Conservation (phyloP, 169 alveolate species). For the Eimeria acervulina region DNA sequence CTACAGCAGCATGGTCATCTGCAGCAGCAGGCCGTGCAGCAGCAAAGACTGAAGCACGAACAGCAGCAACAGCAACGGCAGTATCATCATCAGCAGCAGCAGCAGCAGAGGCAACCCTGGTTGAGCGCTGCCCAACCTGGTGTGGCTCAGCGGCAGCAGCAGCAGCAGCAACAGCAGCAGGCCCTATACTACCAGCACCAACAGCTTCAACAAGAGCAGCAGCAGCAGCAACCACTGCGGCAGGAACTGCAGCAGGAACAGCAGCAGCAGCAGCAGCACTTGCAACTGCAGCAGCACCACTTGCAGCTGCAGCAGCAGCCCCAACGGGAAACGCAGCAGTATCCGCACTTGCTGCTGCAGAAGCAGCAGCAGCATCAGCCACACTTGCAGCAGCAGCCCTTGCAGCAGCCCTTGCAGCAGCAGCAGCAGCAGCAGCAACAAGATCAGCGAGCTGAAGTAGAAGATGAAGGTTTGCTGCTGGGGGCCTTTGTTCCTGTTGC, state of each 20-base stretch:
- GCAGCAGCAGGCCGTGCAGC: neutral
- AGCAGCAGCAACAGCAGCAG: neutral
- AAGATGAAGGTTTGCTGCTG: neutral
- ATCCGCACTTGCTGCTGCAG: neutral
- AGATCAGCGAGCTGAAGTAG: neutral
- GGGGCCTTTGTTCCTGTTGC: constrained; percentile 26
- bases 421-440: constrained; percentile 22
- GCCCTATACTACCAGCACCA: neutral
- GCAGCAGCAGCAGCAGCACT: neutral
- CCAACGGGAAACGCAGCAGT: constrained; percentile 21
- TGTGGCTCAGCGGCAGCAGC: neutral
- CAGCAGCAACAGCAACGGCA: neutral
- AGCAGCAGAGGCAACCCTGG: constrained; percentile 23
- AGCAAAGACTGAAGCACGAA: neutral
- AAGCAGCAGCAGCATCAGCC: constrained; percentile 3
- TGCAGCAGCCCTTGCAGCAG: neutral
- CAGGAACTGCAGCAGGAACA: neutral
- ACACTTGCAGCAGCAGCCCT: neutral
- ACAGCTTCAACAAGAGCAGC: neutral
- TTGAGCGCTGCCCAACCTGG: neutral
- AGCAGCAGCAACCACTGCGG: neutral
- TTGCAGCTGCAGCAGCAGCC: constrained; percentile 34
- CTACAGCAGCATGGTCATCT: neutral
- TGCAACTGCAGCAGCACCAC: neutral
- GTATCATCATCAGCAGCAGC: neutral